These are phyloP conservation scores for Ophiostoma sp. DNA, from an alignment of 2,329 filamentous ascomycete species.

Conservation along the genomic window DNA sequence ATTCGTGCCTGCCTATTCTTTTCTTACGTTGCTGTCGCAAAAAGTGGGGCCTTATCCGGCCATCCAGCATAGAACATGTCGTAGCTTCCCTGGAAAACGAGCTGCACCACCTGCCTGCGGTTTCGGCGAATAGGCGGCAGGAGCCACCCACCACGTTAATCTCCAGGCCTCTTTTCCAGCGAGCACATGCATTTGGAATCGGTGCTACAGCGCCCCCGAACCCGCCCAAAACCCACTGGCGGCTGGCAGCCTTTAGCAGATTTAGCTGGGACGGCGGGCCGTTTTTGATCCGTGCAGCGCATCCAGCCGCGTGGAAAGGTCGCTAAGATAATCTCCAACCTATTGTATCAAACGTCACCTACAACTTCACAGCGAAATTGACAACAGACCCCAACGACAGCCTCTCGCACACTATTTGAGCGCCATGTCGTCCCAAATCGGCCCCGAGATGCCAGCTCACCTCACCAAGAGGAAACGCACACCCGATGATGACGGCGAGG, in stretches of 20 bases:
- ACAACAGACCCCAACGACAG: neutral
- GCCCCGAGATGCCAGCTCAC: constrained; percentile 68
- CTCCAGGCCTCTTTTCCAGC: neutral
- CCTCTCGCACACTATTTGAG: neutral
- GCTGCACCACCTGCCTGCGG: neutral
- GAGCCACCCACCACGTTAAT: neutral
- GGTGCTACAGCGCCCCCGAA: neutral
- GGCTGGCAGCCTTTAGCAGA: neutral
- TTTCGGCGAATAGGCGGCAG: neutral
- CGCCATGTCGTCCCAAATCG: constrained; percentile 64
- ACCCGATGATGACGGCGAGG: constrained; percentile 42
- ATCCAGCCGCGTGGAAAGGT: constrained; percentile 1
- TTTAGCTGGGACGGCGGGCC: constrained; percentile 20
- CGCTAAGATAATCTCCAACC: neutral
- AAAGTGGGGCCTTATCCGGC: constrained; percentile 20
- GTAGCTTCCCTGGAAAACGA: constrained; percentile 25
- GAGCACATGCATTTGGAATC: constrained; percentile 4
- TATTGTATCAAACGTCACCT: neutral
- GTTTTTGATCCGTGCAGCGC: constrained; percentile 24
- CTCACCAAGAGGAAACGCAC: constrained; percentile 64
- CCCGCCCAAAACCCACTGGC: neutral
- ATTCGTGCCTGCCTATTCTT: constrained; percentile 11
- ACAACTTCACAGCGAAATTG: neutral
- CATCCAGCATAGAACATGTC: constrained; percentile 22
- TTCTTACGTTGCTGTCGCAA: constrained; percentile 11